Conservation (phyloP, 2,329 filamentous ascomycete genomes). For the Lasiodiplodia citricola region DNA sequence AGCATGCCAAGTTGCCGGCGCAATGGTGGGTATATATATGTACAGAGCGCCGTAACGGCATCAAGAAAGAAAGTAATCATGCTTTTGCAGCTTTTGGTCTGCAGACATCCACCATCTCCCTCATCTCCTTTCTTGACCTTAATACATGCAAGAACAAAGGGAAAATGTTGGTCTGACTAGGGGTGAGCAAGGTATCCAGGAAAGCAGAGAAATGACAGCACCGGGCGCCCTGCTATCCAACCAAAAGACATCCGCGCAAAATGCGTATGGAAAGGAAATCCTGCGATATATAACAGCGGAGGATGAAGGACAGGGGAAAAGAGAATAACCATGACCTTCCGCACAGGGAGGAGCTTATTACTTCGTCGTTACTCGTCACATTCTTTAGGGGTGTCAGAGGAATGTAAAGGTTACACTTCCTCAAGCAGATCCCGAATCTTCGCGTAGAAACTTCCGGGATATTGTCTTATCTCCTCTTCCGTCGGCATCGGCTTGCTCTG, state of each 20-base stretch:
- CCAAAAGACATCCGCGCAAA: constrained; percentile 2
- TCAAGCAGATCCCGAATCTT: constrained; percentile 53
- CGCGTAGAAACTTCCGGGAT: constrained; percentile 54
- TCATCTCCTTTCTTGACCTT: background rate
- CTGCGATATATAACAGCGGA: background rate
- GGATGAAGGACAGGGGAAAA: constrained; percentile 5
- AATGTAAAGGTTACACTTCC: constrained; percentile 20
- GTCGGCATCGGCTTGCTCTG: constrained; percentile 57
- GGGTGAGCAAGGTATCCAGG: background rate
- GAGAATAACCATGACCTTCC: background rate
- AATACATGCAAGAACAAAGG: constrained; percentile 3
- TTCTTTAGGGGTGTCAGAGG: background rate
- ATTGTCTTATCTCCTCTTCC: constrained; percentile 59
- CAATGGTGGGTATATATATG: constrained; percentile 15
- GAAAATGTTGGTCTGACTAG: constrained; percentile 3
- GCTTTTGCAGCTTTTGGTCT: background rate
- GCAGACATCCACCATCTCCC: background rate
- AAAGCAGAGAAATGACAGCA: constrained; percentile 18
- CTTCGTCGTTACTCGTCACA: background rate
- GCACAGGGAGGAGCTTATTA: background rate
- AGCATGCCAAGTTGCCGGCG: constrained; percentile 2
- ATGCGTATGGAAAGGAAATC: constrained; percentile 1
- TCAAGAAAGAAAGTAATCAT: background rate
- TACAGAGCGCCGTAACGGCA: constrained; percentile 1
- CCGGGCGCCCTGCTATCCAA: constrained; percentile 25